These are phyloP conservation scores for Hypoxylon intermedium DNA, from an alignment of 495 filamentous ascomycete genomes.

Conservation along the genomic window DNA sequence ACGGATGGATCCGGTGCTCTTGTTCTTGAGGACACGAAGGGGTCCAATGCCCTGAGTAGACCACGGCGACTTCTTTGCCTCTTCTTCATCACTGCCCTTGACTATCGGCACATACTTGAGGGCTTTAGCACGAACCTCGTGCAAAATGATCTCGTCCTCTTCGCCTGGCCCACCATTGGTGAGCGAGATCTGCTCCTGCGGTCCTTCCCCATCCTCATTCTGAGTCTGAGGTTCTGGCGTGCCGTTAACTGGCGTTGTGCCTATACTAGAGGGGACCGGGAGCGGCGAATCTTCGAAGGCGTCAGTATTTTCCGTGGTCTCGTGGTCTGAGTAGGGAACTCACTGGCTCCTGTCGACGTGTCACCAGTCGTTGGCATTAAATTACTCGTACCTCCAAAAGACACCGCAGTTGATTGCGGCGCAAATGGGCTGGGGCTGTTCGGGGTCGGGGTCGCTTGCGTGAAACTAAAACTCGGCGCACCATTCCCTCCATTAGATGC, in stretches of 20 bases:
- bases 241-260: conserved; percentile 65
- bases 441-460: conserved; percentile 26
- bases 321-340: conserved; percentile 20
- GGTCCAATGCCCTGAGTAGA: conserved; percentile 67
- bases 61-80: conserved; percentile 60
- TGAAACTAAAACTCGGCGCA: conserved; percentile 39
- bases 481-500: conserved; percentile 28
- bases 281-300: conserved; percentile 52
- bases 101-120: conserved; percentile 55
- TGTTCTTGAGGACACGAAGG: conserved; percentile 71
- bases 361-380: conserved; percentile 49
- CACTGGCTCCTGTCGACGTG: conserved; percentile 54
- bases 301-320: conserved; percentile 25
- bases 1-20: conserved; percentile 65
- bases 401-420: conserved; percentile 18
- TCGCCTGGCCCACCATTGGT: conserved; percentile 69
- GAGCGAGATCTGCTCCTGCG: conserved; percentile 68
- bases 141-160: conserved; percentile 70
- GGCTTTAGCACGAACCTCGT: conserved; percentile 69
- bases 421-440: conserved; percentile 25
- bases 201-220: conserved; percentile 58
- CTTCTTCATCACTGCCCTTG: conserved; percentile 47
- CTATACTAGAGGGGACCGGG: conserved; percentile 60
- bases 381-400: conserved; percentile 18
- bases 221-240: conserved; percentile 65